Base-by-base conservation (phyloP, 1,284 basidiomycete species). In the Vanrija sp. region DNA sequence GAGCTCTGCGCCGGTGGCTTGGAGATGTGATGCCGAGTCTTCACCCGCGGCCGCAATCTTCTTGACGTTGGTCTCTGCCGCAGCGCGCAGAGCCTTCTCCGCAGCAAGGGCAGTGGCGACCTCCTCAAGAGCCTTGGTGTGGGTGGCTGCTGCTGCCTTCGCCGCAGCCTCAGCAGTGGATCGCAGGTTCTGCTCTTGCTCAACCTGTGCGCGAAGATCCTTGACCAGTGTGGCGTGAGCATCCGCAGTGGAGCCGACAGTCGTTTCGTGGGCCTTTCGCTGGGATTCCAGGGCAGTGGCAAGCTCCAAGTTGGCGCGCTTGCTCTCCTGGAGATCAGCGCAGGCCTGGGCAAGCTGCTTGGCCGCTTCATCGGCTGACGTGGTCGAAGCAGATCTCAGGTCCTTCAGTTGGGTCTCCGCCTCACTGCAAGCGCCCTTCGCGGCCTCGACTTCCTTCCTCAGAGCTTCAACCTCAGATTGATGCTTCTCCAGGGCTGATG, bases 401-500 rank as follows among this genome's bases (percentile, higher is more conserved):
- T 34, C 34, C 34, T 34, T 12, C 6, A 49, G 16, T n/a, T 39
- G 47, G 34, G 38, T 38, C 34, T 39, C 39, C 6, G 52, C 46
- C 39, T 46, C 19, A 21, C 38, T 39, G 21, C 29, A 5, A 5
- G 38, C 23, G 21, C 21, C 21, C 42, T 52, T 52, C 44, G 52
- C 39, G 6, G 46, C 50, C 19, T 47, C 52, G 29, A 49, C 38
- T 38, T 52, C 45, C 1, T n/a, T 25, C 5, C 23, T 44, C 21
- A 55, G 47, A 14, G 47, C 42, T 3, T 51, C 54, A 23, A 55
- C 54, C 12, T 60, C 58, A 2, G 51, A 45, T 39, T 55, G 38
- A 34, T 42, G 49, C 43, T 44, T 45, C 28, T 51, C 49, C 14
- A 34, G 9, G 34, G 9, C 12, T 5, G 34, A 34, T 12, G 34